These are phyloP conservation scores for Eragrostis curvula DNA, from an alignment of 176 grass and related monocot genomes.

Conservation along the genomic window DNA sequence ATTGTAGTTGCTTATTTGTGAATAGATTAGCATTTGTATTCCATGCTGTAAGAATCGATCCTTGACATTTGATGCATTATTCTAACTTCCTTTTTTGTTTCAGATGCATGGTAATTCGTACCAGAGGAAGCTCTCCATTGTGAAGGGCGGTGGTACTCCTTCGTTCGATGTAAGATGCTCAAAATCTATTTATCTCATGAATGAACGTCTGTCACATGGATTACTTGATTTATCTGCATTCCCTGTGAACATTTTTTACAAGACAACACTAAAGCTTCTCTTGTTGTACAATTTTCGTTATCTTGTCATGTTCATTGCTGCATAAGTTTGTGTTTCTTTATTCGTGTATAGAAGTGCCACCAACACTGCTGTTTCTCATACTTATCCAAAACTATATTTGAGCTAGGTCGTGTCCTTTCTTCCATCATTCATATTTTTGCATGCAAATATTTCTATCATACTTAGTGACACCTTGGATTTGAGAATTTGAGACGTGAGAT, in stretches of 20 bases:
- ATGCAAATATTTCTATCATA: neutral
- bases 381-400: slow-evolving; percentile 21
- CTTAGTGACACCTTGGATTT: neutral
- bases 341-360: slow-evolving; percentile 3
- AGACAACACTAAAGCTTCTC: neutral
- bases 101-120: slow-evolving; percentile 95
- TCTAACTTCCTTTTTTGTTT: slow-evolving; percentile 31
- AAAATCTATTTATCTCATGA: slow-evolving; percentile 9
- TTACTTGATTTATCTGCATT: slow-evolving; percentile 17
- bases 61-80: slow-evolving; percentile 10
- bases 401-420: slow-evolving; percentile 15
- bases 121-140: slow-evolving; percentile 82
- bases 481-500: neutral
- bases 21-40: slow-evolving; percentile 25
- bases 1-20: slow-evolving; percentile 17
- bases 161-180: slow-evolving; percentile 70
- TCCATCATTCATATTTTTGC: slow-evolving; percentile 4
- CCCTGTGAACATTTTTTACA: slow-evolving; percentile 19
- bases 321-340: neutral
- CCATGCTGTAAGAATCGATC: slow-evolving; percentile 6
- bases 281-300: slow-evolving; percentile 15
- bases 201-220: neutral
- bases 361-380: slow-evolving; percentile 13
- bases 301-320: slow-evolving; percentile 1
- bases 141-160: slow-evolving; percentile 72